These are phyloP conservation scores for Bacterosira constricta DNA, from an alignment of 108 stramenopile genomes.

Conservation along the genomic window DNA sequence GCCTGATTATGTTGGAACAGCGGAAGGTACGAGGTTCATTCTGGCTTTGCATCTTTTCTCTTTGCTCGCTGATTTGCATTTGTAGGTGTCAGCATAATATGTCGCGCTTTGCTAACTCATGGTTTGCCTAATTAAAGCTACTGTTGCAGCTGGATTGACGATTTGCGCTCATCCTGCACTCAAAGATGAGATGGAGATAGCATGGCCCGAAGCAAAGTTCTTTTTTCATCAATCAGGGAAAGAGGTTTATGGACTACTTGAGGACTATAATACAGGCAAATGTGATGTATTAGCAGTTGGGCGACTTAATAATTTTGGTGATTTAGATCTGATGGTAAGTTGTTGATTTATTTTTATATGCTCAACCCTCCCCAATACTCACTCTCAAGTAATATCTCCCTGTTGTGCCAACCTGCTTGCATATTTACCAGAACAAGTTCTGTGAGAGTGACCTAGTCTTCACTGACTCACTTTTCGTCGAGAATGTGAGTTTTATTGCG, in stretches of 20 bases:
- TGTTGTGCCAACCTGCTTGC: too few relatives aligned
- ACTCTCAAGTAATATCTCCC: background rate
- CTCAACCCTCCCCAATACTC: background rate
- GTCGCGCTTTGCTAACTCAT: too few relatives aligned
- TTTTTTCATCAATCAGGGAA: constrained; percentile 1
- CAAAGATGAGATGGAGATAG: constrained; percentile 3
- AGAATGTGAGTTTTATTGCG: too few relatives aligned
- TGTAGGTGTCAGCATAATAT: too few relatives aligned
- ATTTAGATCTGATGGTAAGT: background rate
- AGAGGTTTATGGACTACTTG: constrained; percentile 8
- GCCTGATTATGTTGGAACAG: background rate
- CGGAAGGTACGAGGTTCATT: constrained; percentile 6
- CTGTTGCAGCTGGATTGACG: background rate
- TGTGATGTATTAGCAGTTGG: constrained; percentile 26
- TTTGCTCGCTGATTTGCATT: too few relatives aligned
- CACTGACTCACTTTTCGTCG: constrained; percentile 13
- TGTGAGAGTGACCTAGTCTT: constrained; percentile 12
- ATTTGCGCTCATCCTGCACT: constrained; percentile 30
- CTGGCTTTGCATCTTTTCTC: too few relatives aligned
- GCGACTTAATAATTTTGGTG: constrained; percentile 2
- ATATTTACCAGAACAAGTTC: too few relatives aligned
- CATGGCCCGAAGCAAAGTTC: constrained; percentile 22
- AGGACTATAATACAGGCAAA: constrained; percentile 19
- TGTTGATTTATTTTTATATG: background rate
- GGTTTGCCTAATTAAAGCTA: too few relatives aligned